A percentile compares a stretch with the other conserved stretches of the same genome.
Conservation (phyloP, 2,329 filamentous ascomycete genomes). For the Thelonectria rubi region DNA sequence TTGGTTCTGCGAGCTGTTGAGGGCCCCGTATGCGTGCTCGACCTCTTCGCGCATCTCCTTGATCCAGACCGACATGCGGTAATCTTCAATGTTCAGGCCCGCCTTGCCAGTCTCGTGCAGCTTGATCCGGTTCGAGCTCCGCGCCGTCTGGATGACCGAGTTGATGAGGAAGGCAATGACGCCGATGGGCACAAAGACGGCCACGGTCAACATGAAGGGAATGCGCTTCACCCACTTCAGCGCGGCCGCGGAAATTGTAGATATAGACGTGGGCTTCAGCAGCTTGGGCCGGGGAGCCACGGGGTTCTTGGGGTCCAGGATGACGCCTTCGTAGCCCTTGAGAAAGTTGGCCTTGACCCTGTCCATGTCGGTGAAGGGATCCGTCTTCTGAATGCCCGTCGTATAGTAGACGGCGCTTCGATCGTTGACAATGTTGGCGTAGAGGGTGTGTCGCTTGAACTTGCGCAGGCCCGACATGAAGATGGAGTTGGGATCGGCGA, state of each 20-base stretch:
- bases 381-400: constrained; percentile 76
- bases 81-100: constrained; percentile 73
- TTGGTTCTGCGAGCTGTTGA: constrained; percentile 73
- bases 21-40: constrained; percentile 79
- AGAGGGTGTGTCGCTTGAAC: constrained; percentile 81
- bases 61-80: constrained; percentile 79
- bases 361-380: constrained; percentile 77
- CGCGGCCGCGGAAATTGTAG: constrained; percentile 45
- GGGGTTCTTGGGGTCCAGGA: constrained; percentile 75
- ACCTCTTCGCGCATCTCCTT: constrained; percentile 79
- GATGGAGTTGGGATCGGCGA: constrained; percentile 85
- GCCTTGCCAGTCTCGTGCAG: constrained; percentile 77
- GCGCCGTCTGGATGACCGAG: constrained; percentile 77
- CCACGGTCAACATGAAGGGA: constrained; percentile 71
- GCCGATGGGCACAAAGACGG: constrained; percentile 78
- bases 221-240: constrained; percentile 58
- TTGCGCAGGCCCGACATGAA: constrained; percentile 81
- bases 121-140: constrained; percentile 77
- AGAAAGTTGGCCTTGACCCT: constrained; percentile 77
- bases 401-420: constrained; percentile 85
- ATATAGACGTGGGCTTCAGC: constrained; percentile 40
- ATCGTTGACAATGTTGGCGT: constrained; percentile 90
- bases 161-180: constrained; percentile 78
- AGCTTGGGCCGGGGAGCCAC: constrained; percentile 58
- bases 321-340: constrained; percentile 75